Evolutionary conservation across 176 grass and related monocot species (phyloP), one percentile per base, ranked within the genome.

Genomic region (Chrysopogon serrulatus): DNA sequence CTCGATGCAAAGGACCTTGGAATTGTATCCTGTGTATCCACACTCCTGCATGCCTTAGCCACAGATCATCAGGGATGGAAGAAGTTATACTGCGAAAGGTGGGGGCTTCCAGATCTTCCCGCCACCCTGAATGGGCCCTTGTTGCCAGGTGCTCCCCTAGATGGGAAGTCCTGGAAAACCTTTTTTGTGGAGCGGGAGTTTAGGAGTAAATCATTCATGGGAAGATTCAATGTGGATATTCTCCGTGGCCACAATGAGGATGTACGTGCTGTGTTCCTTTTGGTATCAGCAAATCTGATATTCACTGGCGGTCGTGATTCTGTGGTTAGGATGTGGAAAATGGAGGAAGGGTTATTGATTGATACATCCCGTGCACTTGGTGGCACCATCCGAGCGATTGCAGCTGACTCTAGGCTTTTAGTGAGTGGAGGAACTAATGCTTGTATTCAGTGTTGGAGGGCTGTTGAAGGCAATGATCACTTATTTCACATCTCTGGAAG

Each of bases 1-100:
- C 96, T 98, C 6, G 96, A 98, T 63, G 88, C 89, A 42, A 98
- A 98, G 69, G 93, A 91, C 61, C 96, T 98, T 19, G 96, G 92
- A 3, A 82, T 98, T 48, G 73, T 98, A 41, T 95, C 96, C 47
- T 98, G 96, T 47, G 93, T 98, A 70, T 92, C 89, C 30, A 93
- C 86, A 40, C 76, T 93, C 68, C 51, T 98, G 61, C 88, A 93
- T 66, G 59, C 70, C 68, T 80, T 98, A 74, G 93, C 93, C 27
- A 85, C 93, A 43, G 92, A 98, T 80, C 93, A 95, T 84, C 88
- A 93, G 64, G 91, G 93, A 27, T 98, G 96, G 96, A 93, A 95
- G 87, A 91, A 91, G 69, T 95, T 98, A 54, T 98, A 98, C 84
- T 93, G 83, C 13, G 89, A 95, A 32, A 89, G 92, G 24, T 98